These are phyloP conservation scores for Picea mariana DNA, from an alignment of 83 land plant genomes.

Conservation along the genomic window DNA sequence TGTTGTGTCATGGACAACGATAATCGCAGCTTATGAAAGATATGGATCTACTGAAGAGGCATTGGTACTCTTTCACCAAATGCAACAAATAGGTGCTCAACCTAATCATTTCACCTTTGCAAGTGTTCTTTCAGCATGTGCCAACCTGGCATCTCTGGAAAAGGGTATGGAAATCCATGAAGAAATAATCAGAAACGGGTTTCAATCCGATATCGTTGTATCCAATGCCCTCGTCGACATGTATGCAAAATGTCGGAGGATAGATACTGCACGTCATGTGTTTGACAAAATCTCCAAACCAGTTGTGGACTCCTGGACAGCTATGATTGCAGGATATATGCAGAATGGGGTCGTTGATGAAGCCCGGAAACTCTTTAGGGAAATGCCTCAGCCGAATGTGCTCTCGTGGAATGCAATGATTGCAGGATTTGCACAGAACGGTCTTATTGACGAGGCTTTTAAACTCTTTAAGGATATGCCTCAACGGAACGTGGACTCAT, in stretches of 20 bases:
- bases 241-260: conserved; percentile 43
- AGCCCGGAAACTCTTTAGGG: background rate
- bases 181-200: conserved; percentile 26
- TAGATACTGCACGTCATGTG: conserved; percentile 37
- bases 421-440: background rate
- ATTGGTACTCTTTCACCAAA: conserved; percentile 49
- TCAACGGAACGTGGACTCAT: background rate
- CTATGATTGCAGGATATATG: conserved; percentile 50
- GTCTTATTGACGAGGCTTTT: background rate
- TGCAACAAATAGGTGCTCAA: conserved; percentile 29
- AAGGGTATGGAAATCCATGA: conserved; percentile 43
- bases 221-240: conserved; percentile 59
- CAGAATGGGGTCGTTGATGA: background rate
- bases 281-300: conserved; percentile 48
- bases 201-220: conserved; percentile 42
- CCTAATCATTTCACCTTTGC: conserved; percentile 62
- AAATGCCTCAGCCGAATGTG: conserved; percentile 13
- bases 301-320: conserved; percentile 62
- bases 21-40: conserved; percentile 47
- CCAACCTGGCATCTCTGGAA: conserved; percentile 25
- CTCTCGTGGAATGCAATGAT: conserved; percentile 15
- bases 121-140: conserved; percentile 48
- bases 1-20: conserved; percentile 51
- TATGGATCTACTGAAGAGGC: conserved; percentile 41
- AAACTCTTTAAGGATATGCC: background rate